Conservation (phyloP, 75 land plant genomes). For the Picea sitchensis region DNA sequence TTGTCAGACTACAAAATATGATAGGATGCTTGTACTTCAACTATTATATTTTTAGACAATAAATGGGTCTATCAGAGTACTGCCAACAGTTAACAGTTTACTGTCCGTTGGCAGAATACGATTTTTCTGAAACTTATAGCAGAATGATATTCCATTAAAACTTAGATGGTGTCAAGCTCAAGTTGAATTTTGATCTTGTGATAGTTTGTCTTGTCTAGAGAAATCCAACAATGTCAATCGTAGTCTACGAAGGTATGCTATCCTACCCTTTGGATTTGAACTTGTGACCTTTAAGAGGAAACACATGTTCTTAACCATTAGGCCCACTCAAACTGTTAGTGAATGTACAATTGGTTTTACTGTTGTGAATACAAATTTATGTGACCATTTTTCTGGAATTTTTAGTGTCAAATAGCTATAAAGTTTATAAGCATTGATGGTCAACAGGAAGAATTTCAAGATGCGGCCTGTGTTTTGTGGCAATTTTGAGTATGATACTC, state of each 20-base stretch:
- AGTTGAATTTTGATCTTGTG: neutral
- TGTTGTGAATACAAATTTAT: neutral
- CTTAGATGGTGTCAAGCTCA: neutral
- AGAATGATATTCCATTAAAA: too few species aligned
- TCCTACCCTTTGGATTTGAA: neutral
- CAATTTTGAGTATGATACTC: constrained; percentile 80
- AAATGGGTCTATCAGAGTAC: too few species aligned
- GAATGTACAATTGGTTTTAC: neutral
- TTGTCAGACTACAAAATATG: too few species aligned
- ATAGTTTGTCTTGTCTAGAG: neutral
- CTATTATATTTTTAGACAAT: too few species aligned
- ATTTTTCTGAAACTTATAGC: too few species aligned
- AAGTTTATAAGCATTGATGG: neutral
- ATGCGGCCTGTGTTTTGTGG: constrained; percentile 81
- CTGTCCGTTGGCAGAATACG: too few species aligned
- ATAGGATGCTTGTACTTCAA: too few species aligned
- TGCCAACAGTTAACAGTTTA: too few species aligned
- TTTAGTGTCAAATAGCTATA: neutral
- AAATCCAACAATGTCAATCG: too few species aligned
- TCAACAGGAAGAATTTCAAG: neutral
- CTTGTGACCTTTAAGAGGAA: neutral
- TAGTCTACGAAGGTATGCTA: neutral
- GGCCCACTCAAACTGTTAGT: neutral
- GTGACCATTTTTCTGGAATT: neutral
- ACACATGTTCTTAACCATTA: too few species aligned